Evolutionary conservation across 345 rosid species (phyloP).

Genomic region (Euphorbia peplus): DNA sequence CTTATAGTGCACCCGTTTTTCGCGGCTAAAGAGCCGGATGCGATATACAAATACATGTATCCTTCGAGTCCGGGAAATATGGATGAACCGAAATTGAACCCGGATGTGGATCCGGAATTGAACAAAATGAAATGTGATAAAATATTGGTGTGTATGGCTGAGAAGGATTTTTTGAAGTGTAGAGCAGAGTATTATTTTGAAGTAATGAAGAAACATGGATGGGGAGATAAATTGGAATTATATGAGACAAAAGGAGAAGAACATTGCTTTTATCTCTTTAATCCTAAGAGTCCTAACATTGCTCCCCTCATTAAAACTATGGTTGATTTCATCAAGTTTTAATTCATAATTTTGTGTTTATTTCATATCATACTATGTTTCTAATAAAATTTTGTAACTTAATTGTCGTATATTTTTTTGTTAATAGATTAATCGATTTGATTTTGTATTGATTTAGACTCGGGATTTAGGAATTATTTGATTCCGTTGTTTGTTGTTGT

Average conservation of each 20-base stretch:
- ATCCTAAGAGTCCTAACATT: conserved; percentile 24
- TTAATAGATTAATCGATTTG: too few species aligned
- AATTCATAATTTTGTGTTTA: background rate
- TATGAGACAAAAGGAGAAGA: conserved; percentile 18
- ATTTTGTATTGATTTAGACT: too few species aligned
- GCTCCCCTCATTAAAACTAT: conserved; percentile 28
- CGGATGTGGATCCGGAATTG: conserved; percentile 36
- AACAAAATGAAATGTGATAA: conserved; percentile 32
- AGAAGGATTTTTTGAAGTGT: conserved; percentile 12
- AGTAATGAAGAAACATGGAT: conserved; percentile 12
- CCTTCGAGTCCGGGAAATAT: conserved; percentile 35
- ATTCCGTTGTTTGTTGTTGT: too few species aligned
- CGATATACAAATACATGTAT: conserved; percentile 25
- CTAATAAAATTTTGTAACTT: too few species aligned
- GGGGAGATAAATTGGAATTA: conserved; percentile 14
- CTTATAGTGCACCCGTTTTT: conserved; percentile 32
- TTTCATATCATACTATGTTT: too few species aligned
- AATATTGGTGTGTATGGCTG: conserved; percentile 42
- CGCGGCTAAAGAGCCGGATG: conserved; percentile 36
- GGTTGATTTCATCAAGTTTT: conserved; percentile 30
- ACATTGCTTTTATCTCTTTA: conserved; percentile 25
- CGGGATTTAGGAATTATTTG: too few species aligned
- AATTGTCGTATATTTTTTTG: too few species aligned
- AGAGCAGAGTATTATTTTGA: conserved; percentile 15
- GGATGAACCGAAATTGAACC: conserved; percentile 51